Evolutionary conservation across 108 stramenopile genomes (phyloP), one percentile per base, ranked within the genome.

Genomic region (Nitzschia inconspicua): DNA sequence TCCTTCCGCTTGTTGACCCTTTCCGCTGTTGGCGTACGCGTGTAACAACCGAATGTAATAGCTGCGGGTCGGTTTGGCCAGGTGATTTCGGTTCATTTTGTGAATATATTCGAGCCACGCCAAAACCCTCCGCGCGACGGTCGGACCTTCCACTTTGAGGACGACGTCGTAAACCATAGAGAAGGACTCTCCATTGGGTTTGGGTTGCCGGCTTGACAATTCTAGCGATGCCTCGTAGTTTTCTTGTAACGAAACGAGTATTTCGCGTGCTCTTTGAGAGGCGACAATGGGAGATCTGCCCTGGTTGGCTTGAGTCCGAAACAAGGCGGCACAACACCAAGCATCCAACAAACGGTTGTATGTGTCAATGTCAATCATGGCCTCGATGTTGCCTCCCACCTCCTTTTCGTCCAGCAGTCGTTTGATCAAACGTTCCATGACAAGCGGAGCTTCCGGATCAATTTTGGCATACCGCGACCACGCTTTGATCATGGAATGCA

Each of bases 401-500:
- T 4, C 20, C 56, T 26, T 46, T 61, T 78, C 72, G n/a, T 70
- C 68, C 10, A 65, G 22, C 25, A 78, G 46, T 40, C 77, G 55
- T 43, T 73, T 63, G 52, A 73, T 44, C 18, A 78, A 29, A 4
- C 26, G 53, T 52, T 78, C 77, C 35, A 78, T 65, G n/a, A 44
- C 18, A 9, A 78, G 14, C 0, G 77, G 74, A 43, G 73, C 60
- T 31, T 70, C 27, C 24, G 70, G 23, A 65, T 73, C 63, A 20
- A 34, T 64, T 29, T 68, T 76, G 35, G 52, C 20, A 20, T 41
- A 37, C 18, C 41, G 47, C 0, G 63, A 64, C 79, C 79, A 80
- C 9, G 67, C 79, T 16, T 60, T 49, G 26, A 80, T n/a, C 65
- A 80, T 73, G 20, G 73, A 75, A 2, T 65, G 37, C 18, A 80